These are phyloP conservation scores for Globisporangium parvum DNA, from an alignment of 352 stramenopile species.

Conservation along the genomic window DNA sequence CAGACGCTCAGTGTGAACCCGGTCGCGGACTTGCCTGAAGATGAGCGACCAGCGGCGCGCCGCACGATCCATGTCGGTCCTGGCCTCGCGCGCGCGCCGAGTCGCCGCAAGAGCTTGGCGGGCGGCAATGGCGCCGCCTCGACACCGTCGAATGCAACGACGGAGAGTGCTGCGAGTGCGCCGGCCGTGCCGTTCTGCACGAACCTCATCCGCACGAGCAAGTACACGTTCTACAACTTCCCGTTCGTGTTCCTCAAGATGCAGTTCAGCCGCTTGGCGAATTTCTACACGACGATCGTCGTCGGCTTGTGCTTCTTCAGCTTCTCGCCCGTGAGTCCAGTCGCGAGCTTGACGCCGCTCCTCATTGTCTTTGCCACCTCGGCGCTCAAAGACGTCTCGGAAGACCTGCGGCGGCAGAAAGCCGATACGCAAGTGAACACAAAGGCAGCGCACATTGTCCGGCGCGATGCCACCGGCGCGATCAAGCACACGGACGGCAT, in stretches of 20 bases:
- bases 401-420: conserved; percentile 77
- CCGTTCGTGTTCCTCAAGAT: conserved; percentile 87
- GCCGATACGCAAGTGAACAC: conserved; percentile 75
- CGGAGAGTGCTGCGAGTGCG: conserved; percentile 15
- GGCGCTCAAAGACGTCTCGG: conserved; percentile 79
- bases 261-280: conserved; percentile 87
- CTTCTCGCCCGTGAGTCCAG: conserved; percentile 80
- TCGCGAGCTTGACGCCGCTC: conserved; percentile 77
- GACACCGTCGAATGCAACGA: too few species aligned
- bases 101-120: conserved; percentile 22
- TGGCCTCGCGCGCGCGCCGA: conserved; percentile 13
- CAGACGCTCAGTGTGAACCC: conserved; percentile 60
- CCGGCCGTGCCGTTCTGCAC: conserved; percentile 39
- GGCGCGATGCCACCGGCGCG: conserved; percentile 39
- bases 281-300: conserved; percentile 87
- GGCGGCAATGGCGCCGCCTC: background rate
- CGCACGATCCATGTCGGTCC: conserved; percentile 42
- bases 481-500: conserved; percentile 65
- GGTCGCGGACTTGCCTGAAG: conserved; percentile 32
- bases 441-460: conserved; percentile 68
- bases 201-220: conserved; percentile 83
- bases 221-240: conserved; percentile 91
- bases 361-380: conserved; percentile 88
- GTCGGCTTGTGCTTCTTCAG: conserved; percentile 87
- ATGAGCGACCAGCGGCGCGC: conserved; percentile 26